phyloP scores from a whole-genome alignment of 2,329 filamentous ascomycete species.

The Hymenoscyphus infarciens region DNA sequence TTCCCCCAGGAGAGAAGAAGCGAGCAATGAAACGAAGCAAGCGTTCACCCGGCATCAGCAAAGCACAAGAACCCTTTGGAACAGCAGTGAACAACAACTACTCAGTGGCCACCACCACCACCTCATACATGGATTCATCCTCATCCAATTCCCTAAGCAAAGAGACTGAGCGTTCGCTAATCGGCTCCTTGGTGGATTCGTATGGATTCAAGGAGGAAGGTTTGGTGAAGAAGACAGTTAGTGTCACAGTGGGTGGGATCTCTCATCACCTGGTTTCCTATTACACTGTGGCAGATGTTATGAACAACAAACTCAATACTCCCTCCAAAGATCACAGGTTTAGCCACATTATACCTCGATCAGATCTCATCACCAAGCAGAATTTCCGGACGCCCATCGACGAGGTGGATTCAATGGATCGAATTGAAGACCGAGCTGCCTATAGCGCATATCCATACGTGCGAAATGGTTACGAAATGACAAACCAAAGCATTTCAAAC shows the following conservation, averaged over 20 bases:
- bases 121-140: constrained; percentile 22
- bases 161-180: constrained; percentile 42
- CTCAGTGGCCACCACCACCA: constrained; percentile 14
- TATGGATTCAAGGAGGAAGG: constrained; percentile 83
- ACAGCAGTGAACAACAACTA: constrained; percentile 17
- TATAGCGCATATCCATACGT: constrained; percentile 26
- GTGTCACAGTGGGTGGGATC: constrained; percentile 68
- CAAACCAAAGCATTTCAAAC: constrained; percentile 31
- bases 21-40: constrained; percentile 70
- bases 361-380: constrained; percentile 56
- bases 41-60: constrained; percentile 33
- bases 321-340: constrained; percentile 54
- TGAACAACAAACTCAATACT: constrained; percentile 49
- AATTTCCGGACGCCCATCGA: constrained; percentile 66
- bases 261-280: constrained; percentile 87
- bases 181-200: constrained; percentile 84
- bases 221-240: constrained; percentile 90
- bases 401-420: constrained; percentile 46
- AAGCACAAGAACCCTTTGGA: constrained; percentile 25
- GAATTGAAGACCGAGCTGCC: constrained; percentile 29
- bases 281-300: constrained; percentile 79
- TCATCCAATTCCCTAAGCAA: constrained; percentile 28
- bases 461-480: constrained; percentile 32
- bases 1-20: constrained; percentile 81
- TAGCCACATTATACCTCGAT: constrained; percentile 50